Conservation (phyloP, 1,284 basidiomycete species). For the Athelia sp. region DNA sequence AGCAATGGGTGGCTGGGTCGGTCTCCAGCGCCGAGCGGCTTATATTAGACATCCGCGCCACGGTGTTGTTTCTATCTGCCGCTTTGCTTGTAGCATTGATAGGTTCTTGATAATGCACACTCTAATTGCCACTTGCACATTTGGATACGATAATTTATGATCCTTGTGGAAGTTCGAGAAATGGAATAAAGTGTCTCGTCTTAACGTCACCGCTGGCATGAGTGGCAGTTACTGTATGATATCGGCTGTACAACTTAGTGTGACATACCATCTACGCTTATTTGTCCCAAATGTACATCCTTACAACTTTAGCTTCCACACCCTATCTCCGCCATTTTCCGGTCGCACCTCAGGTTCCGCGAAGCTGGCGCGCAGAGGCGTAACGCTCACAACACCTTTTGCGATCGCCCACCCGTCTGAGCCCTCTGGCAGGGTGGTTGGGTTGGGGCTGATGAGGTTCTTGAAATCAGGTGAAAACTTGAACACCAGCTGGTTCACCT, state of each 20-base stretch:
- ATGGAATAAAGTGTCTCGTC: too few species aligned
- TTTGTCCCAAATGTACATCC: too few species aligned
- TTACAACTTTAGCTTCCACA: slow-evolving; percentile 56
- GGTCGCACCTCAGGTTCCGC: slow-evolving; percentile 45
- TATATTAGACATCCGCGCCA: not conserved
- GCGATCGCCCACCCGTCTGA: slow-evolving; percentile 79
- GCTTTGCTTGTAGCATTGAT: not conserved
- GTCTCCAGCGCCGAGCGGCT: slow-evolving; percentile 16
- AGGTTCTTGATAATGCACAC: slow-evolving; percentile 7
- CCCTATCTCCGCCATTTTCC: slow-evolving; percentile 25
- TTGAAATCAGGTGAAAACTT: slow-evolving; percentile 79
- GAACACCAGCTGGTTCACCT: slow-evolving; percentile 55
- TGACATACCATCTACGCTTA: too few species aligned
- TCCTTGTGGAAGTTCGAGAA: too few species aligned
- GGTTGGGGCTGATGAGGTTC: slow-evolving; percentile 59
- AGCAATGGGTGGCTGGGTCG: slow-evolving; percentile 29
- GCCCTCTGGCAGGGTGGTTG: slow-evolving; percentile 59
- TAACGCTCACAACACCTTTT: slow-evolving; percentile 66
- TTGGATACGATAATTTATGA: not conserved
- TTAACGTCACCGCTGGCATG: not conserved
- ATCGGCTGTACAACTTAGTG: too few species aligned
- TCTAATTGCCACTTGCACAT: not conserved
- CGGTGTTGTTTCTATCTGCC: not conserved
- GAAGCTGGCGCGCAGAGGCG: slow-evolving; percentile 69
- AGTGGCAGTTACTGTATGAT: too few species aligned